phyloP scores from a whole-genome alignment of 345 rosid genomes.

The Gossypium anomalum region DNA sequence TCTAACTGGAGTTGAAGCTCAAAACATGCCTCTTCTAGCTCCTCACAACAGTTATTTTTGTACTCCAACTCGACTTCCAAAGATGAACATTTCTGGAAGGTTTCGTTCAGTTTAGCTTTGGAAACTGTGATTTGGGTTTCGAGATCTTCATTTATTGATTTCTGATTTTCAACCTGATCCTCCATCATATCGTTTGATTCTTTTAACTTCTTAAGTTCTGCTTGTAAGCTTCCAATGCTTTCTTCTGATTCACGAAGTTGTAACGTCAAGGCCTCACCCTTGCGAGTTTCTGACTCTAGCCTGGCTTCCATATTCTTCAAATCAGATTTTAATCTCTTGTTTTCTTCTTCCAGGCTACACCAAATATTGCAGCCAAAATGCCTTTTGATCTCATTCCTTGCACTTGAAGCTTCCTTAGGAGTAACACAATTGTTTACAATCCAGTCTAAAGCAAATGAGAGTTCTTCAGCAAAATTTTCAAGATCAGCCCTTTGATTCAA shows the following conservation, averaged over 20 bases:
- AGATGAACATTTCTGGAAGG: conserved; percentile 62
- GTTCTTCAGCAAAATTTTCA: conserved; percentile 33
- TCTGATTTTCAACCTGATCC: conserved; percentile 69
- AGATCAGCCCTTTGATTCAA: conserved; percentile 31
- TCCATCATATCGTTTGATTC: conserved; percentile 51
- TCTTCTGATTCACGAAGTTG: conserved; percentile 44
- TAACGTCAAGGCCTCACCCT: conserved; percentile 29
- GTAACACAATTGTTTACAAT: conserved; percentile 31
- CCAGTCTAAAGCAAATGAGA: conserved; percentile 39
- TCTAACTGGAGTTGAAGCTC: conserved; percentile 92
- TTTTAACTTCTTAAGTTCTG: conserved; percentile 43
- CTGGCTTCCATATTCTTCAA: conserved; percentile 36
- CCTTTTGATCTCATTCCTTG: conserved; percentile 40
- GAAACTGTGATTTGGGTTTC: conserved; percentile 72
- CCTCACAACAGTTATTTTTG: conserved; percentile 72
- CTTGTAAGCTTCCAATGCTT: conserved; percentile 38
- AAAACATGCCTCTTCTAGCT: conserved; percentile 77
- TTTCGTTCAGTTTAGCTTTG: conserved; percentile 58
- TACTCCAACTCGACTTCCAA: conserved; percentile 86
- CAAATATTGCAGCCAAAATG: conserved; percentile 33
- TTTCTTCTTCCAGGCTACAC: conserved; percentile 34
- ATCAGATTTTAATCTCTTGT: conserved; percentile 36
- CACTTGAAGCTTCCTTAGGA: conserved; percentile 37
- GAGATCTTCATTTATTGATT: conserved; percentile 66
- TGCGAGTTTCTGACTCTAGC: conserved; percentile 30